Base-by-base conservation (phyloP, 2,329 filamentous ascomycete species). In the Aspergillus piperis region DNA sequence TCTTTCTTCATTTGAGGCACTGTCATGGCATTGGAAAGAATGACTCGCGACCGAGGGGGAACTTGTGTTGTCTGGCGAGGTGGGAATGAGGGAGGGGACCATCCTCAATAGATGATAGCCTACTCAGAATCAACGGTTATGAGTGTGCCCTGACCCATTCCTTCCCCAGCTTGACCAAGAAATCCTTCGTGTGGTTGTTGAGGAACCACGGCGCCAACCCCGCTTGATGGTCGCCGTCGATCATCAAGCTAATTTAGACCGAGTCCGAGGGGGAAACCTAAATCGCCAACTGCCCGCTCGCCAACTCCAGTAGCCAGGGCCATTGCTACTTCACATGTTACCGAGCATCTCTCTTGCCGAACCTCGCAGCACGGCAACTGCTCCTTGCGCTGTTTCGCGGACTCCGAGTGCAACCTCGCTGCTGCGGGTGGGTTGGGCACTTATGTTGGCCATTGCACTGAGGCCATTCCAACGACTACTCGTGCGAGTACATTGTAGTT, bases 251-350 rank as follows among this genome's bases (percentile, higher is more conserved):
- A 62, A 58, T 42, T 49, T 51, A 55, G 56, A 44, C 21, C 41
- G 41, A 23, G 19, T 44, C 41, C 19, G 41, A 44, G 17, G 41
- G 41, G 19, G 10, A 30, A 32, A 44, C 17, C 47, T n/a, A 32
- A 50, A 27, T 30, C 47, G 47, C 25, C n/a, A 50, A 10, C 25
- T 17, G 25, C 15, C 47, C 25, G 47, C 25, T 17, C 25, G 47
- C 25, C 47, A 27, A 50, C 27, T 50, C 25, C 47, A 50, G 41
- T 44, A 11, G 5, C 19, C 21, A 21, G 25, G 25, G 47, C 15
- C 25, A 32, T 50, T 17, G 25, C 25, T 27, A 10, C 47, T 30
- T 67, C 65, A 67, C 64, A 67, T 66, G 62, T 47, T 62, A 54
- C 64, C 62, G 65, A 66, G 54, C 44, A 30, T 17, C 23, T 30